A percentile compares a stretch with the other conserved stretches of the same genome.
phyloP scores from a whole-genome alignment of 805 yeast species.

The Ogataea sp. region DNA sequence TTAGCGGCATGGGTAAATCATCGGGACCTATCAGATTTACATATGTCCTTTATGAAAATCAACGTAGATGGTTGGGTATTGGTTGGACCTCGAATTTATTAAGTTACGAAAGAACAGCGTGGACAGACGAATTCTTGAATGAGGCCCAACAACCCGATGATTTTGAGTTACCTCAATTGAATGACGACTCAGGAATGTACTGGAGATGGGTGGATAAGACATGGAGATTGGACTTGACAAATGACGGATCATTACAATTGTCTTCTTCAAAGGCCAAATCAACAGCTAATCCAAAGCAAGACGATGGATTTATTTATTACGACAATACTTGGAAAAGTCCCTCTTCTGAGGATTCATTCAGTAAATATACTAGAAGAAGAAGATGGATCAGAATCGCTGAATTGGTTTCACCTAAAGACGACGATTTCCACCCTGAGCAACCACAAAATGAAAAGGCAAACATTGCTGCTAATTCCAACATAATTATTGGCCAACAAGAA shows the following conservation, averaged over 20 bases:
- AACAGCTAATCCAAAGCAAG: slow-evolving; percentile 63
- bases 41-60: slow-evolving; percentile 88
- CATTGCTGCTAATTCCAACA: too few relatives aligned
- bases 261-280: slow-evolving; percentile 51
- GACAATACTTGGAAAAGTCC: slow-evolving; percentile 96
- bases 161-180: slow-evolving; percentile 74
- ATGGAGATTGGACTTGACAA: slow-evolving; percentile 86
- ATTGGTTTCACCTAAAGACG: slow-evolving; percentile 36
- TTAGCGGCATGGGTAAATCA: slow-evolving; percentile 7
- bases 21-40: slow-evolving; percentile 65
- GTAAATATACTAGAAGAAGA: slow-evolving; percentile 89
- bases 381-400: slow-evolving; percentile 96
- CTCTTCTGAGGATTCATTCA: slow-evolving; percentile 75
- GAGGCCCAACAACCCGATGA: slow-evolving; percentile 71
- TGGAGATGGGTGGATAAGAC: slow-evolving; percentile 96
- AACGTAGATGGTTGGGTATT: slow-evolving; percentile 94
- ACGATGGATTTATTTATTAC: slow-evolving; percentile 82
- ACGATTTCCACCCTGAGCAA: not conserved
- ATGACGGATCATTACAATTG: slow-evolving; percentile 76
- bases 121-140: slow-evolving; percentile 95
- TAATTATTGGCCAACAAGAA: too few relatives aligned
- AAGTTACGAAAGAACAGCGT: slow-evolving; percentile 88
- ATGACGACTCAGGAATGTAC: slow-evolving; percentile 55
- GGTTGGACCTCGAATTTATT: slow-evolving; percentile 95
- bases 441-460: not conserved